These are phyloP conservation scores for Cladorrhinum sp. DNA, from an alignment of 2,329 filamentous ascomycete genomes.

Conservation along the genomic window DNA sequence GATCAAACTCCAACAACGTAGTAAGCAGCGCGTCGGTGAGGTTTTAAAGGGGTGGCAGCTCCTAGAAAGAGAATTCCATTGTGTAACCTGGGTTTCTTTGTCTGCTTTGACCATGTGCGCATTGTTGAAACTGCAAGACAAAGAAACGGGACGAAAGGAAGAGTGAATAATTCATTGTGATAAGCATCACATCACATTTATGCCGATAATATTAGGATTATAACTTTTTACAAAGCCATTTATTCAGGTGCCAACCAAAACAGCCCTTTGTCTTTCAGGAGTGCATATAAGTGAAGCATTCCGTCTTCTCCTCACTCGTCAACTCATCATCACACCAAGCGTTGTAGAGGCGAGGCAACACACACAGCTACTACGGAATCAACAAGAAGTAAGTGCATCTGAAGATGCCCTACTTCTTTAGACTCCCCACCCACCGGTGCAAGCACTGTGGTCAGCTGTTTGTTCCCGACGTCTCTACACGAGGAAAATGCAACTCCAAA, in stretches of 20 bases:
- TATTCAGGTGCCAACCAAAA: background rate
- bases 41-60: background rate
- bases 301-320: background rate
- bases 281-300: background rate
- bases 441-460: background rate
- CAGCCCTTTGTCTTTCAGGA: background rate
- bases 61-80: background rate
- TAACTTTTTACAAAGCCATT: background rate
- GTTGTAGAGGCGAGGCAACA: no score
- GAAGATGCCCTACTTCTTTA: background rate
- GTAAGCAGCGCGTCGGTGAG: background rate
- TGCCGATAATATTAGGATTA: background rate
- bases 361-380: background rate
- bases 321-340: background rate
- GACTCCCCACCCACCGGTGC: background rate
- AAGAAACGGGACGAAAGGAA: background rate
- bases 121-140: background rate
- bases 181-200: background rate
- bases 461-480: background rate
- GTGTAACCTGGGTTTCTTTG: background rate
- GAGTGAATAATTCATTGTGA: background rate
- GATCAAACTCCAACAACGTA: background rate
- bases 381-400: background rate
- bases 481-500: background rate
- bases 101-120: background rate